phyloP scores from a whole-genome alignment of 805 yeast species.

The Yarrowia bubula region DNA sequence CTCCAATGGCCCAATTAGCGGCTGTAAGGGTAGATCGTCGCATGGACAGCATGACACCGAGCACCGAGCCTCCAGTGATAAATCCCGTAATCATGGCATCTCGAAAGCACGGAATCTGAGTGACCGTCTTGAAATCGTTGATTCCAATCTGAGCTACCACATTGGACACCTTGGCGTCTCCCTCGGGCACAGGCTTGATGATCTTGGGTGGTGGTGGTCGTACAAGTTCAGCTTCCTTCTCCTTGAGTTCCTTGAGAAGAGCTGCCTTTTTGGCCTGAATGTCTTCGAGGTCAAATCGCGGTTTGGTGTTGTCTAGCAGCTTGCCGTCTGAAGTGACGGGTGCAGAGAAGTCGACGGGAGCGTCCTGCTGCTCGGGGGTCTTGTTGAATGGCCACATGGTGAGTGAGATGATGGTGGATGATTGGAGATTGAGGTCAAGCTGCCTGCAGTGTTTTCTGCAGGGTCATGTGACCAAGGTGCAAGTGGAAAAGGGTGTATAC shows the following conservation, averaged over 20 bases:
- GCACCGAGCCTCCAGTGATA: conserved; percentile 38
- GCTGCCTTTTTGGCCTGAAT: conserved; percentile 21
- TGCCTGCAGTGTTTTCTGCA: conserved; percentile 5
- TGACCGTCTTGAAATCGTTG: conserved; percentile 38
- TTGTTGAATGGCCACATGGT: conserved; percentile 20
- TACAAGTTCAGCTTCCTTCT: conserved; percentile 17
- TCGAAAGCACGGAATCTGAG: conserved; percentile 42
- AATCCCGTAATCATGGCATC: conserved; percentile 41
- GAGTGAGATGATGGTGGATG: background rate
- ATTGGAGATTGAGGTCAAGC: conserved; percentile 3
- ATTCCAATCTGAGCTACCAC: conserved; percentile 29
- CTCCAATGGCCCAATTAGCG: conserved; percentile 79
- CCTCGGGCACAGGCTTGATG: conserved; percentile 23
- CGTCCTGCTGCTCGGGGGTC: background rate
- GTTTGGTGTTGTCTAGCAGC: conserved; percentile 1
- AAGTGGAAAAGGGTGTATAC: background rate
- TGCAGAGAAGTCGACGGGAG: conserved; percentile 14
- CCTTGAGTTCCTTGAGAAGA: conserved; percentile 20
- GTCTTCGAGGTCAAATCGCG: conserved; percentile 22
- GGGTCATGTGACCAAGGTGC: background rate
- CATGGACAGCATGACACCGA: conserved; percentile 35
- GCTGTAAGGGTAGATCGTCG: conserved; percentile 41
- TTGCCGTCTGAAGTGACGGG: background rate
- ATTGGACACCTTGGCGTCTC: conserved; percentile 14
- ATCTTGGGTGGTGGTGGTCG: conserved; percentile 16